Conservation (phyloP, 305 asterid species). For the Petunia hybrid region DNA sequence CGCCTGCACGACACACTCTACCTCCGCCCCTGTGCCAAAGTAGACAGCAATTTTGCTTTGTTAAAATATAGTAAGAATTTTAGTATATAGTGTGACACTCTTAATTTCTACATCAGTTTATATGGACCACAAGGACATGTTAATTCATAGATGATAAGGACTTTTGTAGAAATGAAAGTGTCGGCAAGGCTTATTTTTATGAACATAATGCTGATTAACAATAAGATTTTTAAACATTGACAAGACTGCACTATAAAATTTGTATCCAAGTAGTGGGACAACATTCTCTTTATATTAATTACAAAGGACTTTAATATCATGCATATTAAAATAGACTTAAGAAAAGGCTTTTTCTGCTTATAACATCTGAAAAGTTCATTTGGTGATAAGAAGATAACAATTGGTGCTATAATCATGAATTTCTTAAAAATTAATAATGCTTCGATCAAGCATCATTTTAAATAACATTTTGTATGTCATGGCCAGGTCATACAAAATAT, state of each 20-base stretch:
- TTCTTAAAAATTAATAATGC: no score
- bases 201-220: neutral
- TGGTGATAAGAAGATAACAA: neutral
- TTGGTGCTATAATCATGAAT: neutral
- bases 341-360: no score
- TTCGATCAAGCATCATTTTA: no score
- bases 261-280: conserved; percentile 14
- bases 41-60: neutral
- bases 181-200: conserved; percentile 4
- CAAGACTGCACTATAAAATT: neutral
- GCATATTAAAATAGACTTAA: neutral
- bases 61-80: neutral
- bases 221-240: neutral
- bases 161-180: neutral
- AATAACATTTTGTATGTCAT: no score
- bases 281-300: neutral
- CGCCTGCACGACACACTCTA: no score
- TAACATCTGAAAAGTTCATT: neutral
- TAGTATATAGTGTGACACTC: neutral
- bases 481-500: no score
- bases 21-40: no score
- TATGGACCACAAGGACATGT: conserved; percentile 22
- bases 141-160: neutral
- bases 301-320: neutral
- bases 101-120: neutral